phyloP scores from a whole-genome alignment of 1,284 basidiomycete species.

The Exobasidium cylindrosporum region DNA sequence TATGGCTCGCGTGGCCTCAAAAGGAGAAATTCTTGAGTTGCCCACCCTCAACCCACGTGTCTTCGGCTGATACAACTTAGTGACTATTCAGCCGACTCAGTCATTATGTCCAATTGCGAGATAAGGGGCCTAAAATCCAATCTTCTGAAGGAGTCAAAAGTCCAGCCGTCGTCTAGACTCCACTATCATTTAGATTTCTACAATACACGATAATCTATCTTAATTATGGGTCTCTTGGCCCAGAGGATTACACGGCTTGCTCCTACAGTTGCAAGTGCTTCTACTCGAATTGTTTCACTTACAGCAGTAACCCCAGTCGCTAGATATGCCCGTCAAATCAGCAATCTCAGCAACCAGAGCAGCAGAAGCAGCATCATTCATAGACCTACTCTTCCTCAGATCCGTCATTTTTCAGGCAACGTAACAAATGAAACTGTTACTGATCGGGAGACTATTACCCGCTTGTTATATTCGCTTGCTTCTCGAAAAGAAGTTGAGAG shows the following conservation, averaged over 20 bases:
- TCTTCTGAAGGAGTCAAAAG: too few species aligned
- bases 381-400: not conserved
- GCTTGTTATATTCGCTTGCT: constrained; percentile 54
- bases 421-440: constrained; percentile 1
- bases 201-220: too few species aligned
- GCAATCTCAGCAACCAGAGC: too few species aligned
- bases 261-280: not conserved
- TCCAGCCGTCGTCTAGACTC: too few species aligned
- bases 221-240: not conserved
- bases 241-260: not conserved
- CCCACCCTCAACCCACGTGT: too few species aligned
- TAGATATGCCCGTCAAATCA: not conserved
- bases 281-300: not conserved
- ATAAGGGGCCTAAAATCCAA: too few species aligned
- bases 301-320: not conserved
- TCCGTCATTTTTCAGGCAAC: not conserved
- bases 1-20: too few species aligned
- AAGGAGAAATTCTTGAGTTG: too few species aligned
- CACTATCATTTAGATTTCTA: too few species aligned
- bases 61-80: too few species aligned
- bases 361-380: not conserved
- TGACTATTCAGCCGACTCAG: too few species aligned
- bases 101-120: too few species aligned
- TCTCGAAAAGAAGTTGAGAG: constrained; percentile 55
- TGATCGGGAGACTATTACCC: constrained; percentile 45